These are phyloP conservation scores for Solanum appendiculatum DNA, from an alignment of 257 asterid species.

Conservation along the genomic window DNA sequence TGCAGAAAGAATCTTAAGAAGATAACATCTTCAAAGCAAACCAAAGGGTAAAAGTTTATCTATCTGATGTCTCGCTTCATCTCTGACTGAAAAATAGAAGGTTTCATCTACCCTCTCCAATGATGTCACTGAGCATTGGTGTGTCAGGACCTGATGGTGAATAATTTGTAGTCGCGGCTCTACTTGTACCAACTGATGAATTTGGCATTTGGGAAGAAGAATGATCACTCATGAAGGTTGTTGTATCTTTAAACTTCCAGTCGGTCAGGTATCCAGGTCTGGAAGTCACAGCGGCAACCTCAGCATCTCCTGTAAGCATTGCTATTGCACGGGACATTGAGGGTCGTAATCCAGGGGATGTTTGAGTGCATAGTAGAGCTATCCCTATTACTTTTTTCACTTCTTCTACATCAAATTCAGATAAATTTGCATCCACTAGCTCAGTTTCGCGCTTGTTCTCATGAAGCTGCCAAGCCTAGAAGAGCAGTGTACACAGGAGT, in stretches of 20 bases:
- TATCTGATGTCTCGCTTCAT: neutral
- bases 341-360: slow-evolving; percentile 44
- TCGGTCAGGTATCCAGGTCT: slow-evolving; percentile 54
- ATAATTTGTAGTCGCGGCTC: neutral
- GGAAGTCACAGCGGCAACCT: slow-evolving; percentile 34
- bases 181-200: slow-evolving; percentile 7
- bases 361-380: slow-evolving; percentile 62
- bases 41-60: neutral
- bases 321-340: slow-evolving; percentile 62
- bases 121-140: slow-evolving; percentile 33
- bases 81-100: neutral
- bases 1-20: neutral
- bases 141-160: slow-evolving; percentile 17
- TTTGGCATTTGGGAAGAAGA: slow-evolving; percentile 6
- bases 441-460: slow-evolving; percentile 29
- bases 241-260: slow-evolving; percentile 37
- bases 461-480: slow-evolving; percentile 27
- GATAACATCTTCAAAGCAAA: neutral
- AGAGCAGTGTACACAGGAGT: neutral
- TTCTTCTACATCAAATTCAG: slow-evolving; percentile 21
- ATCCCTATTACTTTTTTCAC: slow-evolving; percentile 38
- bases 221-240: slow-evolving; percentile 13
- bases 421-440: slow-evolving; percentile 33
- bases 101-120: slow-evolving; percentile 37
- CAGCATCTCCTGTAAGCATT: slow-evolving; percentile 59